phyloP scores from a whole-genome alignment of 2,329 filamentous ascomycete genomes.

The Pyrenochaeta sp. region DNA sequence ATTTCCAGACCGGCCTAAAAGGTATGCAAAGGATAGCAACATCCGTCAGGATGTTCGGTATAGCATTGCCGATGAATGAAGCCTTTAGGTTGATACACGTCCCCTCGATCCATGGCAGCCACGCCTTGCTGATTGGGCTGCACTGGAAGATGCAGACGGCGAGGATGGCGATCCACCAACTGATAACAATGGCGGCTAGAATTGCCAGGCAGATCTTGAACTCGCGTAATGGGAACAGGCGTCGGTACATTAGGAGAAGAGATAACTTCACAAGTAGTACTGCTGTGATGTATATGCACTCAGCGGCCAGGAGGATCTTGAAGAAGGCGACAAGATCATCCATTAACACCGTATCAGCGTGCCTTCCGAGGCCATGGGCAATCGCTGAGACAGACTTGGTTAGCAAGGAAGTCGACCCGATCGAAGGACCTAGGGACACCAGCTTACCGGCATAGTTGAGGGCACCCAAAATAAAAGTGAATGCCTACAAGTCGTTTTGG shows the following conservation, averaged over 20 bases:
- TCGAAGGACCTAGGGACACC: constrained; percentile 1
- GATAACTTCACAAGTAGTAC: constrained; percentile 61
- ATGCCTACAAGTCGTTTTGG: too few species aligned
- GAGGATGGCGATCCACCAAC: constrained; percentile 59
- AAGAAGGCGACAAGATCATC: neutral
- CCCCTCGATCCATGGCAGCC: constrained; percentile 57
- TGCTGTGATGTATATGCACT: constrained; percentile 60
- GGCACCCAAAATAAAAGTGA: neutral
- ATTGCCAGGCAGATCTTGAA: constrained; percentile 55
- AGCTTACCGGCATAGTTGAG: constrained; percentile 4
- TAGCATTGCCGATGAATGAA: constrained; percentile 61
- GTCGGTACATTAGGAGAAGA: constrained; percentile 62
- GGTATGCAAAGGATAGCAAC: constrained; percentile 58
- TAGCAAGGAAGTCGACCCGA: constrained; percentile 1
- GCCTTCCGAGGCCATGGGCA: constrained; percentile 20
- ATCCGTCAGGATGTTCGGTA: constrained; percentile 59
- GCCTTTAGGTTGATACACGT: constrained; percentile 60
- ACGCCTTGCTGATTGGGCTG: constrained; percentile 58
- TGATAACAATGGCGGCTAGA: constrained; percentile 55
- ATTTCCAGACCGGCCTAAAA: constrained; percentile 57
- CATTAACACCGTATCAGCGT: constrained; percentile 10
- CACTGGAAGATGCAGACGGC: constrained; percentile 64
- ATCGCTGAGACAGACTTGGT: constrained; percentile 1
- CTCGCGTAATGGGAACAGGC: constrained; percentile 59
- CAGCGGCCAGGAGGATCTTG: constrained; percentile 58